Percentiles rank a stretch among this genome's conserved stretches.
These are phyloP conservation scores for Lycium barbarum DNA, from an alignment of 257 asterid species.

Conservation along the genomic window DNA sequence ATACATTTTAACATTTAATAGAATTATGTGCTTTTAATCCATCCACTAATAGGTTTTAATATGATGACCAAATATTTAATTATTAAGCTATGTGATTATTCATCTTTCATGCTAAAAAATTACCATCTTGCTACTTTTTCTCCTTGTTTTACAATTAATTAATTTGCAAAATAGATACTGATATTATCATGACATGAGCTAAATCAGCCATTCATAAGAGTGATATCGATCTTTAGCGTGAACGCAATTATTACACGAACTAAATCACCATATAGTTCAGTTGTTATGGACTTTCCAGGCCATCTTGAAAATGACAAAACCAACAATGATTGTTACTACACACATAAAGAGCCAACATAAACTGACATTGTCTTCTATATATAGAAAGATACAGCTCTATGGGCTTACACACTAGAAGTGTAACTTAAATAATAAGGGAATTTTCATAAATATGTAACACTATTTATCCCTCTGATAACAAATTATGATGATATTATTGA, in stretches of 20 bases:
- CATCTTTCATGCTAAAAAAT: too few relatives aligned
- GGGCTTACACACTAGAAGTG: not conserved
- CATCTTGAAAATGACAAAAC: not conserved
- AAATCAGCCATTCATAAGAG: not conserved
- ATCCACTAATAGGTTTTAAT: too few relatives aligned
- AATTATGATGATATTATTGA: too few relatives aligned
- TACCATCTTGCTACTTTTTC: not conserved
- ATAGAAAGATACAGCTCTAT: conserved; percentile 7
- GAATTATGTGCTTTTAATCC: too few relatives aligned
- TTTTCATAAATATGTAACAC: too few relatives aligned
- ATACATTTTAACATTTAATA: not conserved
- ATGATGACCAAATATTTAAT: too few relatives aligned
- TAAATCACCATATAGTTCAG: not conserved
- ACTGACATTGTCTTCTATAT: conserved; percentile 6
- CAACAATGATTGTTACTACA: conserved; percentile 7
- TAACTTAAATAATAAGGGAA: too few relatives aligned
- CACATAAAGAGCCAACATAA: not conserved
- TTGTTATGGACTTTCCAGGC: not conserved
- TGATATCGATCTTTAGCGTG: not conserved
- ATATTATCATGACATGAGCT: not conserved
- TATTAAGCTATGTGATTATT: too few relatives aligned
- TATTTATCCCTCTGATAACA: too few relatives aligned
- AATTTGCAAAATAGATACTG: not conserved
- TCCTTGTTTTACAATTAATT: not conserved
- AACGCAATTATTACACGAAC: not conserved